Conservation (phyloP, 2,329 filamentous ascomycete species). For the Trichoderma sp. region DNA sequence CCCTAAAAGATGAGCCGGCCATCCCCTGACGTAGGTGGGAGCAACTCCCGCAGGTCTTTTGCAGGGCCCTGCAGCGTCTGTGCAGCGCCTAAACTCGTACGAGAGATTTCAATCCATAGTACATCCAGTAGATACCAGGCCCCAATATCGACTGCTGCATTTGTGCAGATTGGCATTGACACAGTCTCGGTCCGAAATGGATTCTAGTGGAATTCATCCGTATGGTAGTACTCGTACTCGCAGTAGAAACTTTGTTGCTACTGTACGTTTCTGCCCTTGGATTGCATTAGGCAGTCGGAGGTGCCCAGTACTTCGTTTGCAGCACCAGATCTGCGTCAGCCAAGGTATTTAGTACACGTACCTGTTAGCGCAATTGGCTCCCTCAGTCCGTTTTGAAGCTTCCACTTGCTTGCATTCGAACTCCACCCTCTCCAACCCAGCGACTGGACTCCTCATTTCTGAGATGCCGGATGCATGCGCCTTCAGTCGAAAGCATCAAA, state of each 20-base stretch:
- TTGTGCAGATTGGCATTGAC: background rate
- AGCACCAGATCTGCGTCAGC: background rate
- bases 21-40: slow-evolving; percentile 17
- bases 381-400: background rate
- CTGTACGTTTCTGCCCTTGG: background rate
- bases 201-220: too few species aligned
- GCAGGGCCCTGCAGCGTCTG: slow-evolving; percentile 7
- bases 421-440: background rate
- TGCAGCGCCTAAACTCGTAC: background rate
- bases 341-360: background rate
- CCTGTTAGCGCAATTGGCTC: background rate
- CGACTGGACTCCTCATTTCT: background rate
- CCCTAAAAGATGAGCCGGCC: slow-evolving; percentile 4
- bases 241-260: too few species aligned
- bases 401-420: background rate
- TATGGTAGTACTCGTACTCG: too few species aligned
- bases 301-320: background rate
- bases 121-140: too few species aligned
- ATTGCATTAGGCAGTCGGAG: background rate
- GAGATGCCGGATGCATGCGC: background rate
- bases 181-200: background rate
- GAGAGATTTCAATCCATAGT: background rate
- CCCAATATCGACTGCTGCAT: background rate
- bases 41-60: slow-evolving; percentile 8
- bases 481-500: background rate